Evolutionary conservation across 164 flowering plant species (phyloP).

Genomic region (Buxus sempervirens): DNA sequence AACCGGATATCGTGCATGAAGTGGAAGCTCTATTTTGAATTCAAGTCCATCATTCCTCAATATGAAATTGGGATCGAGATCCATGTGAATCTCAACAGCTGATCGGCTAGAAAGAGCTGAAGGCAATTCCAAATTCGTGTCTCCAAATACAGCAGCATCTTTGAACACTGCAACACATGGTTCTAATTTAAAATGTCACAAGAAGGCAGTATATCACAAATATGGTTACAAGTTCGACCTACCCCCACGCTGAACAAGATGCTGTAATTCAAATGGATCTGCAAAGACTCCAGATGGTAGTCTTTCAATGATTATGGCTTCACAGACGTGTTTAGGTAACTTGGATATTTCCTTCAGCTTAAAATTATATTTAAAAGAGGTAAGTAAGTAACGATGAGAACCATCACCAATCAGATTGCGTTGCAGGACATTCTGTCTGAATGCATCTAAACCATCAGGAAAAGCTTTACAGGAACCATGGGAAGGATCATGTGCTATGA

Average conservation of each 20-base stretch:
- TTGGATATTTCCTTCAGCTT: constrained; percentile 22
- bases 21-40: constrained; percentile 56
- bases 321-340: constrained; percentile 34
- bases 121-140: constrained; percentile 86
- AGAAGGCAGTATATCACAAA: too few species aligned
- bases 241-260: constrained; percentile 79
- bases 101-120: constrained; percentile 63
- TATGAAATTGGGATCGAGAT: constrained; percentile 28
- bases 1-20: constrained; percentile 90
- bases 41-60: constrained; percentile 27
- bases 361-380: constrained; percentile 38
- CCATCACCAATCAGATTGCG: constrained; percentile 74
- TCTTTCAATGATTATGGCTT: constrained; percentile 57
- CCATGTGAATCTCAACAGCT: constrained; percentile 69
- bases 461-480: constrained; percentile 26
- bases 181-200: too few species aligned
- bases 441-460: constrained; percentile 10
- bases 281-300: constrained; percentile 86
- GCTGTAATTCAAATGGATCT: constrained; percentile 92
- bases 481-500: constrained; percentile 27
- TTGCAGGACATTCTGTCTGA: constrained; percentile 27
- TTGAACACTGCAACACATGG: constrained; percentile 48
- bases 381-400: constrained; percentile 71
- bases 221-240: too few species aligned
- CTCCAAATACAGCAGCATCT: constrained; percentile 80